Base-by-base conservation (phyloP, 2,329 filamentous ascomycete species). In the Dryadomyces sulphureus region DNA sequence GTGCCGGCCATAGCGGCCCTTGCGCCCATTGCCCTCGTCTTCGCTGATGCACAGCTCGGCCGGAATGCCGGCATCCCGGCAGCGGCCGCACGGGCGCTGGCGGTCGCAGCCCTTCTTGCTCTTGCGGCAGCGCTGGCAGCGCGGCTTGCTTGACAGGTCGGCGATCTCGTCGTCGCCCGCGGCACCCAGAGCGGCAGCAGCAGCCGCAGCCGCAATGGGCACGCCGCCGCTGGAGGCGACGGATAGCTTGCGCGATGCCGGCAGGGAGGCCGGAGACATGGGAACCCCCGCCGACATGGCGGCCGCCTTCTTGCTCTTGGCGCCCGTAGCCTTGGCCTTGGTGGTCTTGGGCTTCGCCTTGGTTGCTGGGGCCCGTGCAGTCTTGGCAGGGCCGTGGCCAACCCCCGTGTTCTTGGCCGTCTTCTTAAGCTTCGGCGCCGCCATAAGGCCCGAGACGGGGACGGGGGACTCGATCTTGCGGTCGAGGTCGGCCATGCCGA, bases 71-170 rank as follows among this genome's bases (percentile, higher is more conserved):
- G 92, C 92, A 65, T 98, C 92, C 62, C 88, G 87, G 77, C 92
- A 98, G 52, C 92, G 79, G 47, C 88, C 86, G 59, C 92, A 98
- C 24, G 92, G 92, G 35, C 92, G 81, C 65, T 96, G 92, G 48
- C 92, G 82, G 67, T 98, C 92, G 60, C 92, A 98, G 12, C 92
- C 92, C 67, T 98, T 98, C 73, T 98, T 98, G 68, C 90, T 96
- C 77, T 98, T 98, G 57, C 92, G 84, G 72, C 92, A 98, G 48
- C 92, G 84, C 63, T 98, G 92, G 70, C 92, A 98, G 52, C 92
- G 88, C 47, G 92, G 92, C 66, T 96, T 95, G 54, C 84, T 89
- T 0, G 90, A 95, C 19, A 96, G 68, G 56, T 98, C 90, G 3
- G 89, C 92, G 42, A 94, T 70, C 48, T 95, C 89, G 53, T 95